A percentile compares a stretch with the other conserved stretches of the same genome.
Conservation (phyloP, 345 rosid genomes). For the Populus simonii region DNA sequence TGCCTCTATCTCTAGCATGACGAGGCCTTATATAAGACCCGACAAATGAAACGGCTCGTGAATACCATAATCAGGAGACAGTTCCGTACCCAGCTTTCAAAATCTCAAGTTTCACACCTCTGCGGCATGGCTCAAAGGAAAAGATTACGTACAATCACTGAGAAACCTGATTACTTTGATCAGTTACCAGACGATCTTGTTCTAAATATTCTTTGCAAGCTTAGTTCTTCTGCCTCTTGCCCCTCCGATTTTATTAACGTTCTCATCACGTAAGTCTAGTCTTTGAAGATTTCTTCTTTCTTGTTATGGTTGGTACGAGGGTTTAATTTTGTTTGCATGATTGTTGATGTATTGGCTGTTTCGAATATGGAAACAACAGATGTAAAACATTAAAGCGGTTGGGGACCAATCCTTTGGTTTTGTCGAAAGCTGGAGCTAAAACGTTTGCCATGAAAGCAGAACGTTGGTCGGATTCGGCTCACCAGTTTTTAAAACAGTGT, state of each 20-base stretch:
- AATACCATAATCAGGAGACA: background rate
- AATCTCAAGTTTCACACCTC: background rate
- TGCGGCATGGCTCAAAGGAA: slow-evolving; percentile 28
- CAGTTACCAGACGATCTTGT: slow-evolving; percentile 58
- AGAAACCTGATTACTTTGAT: slow-evolving; percentile 38
- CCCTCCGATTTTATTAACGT: slow-evolving; percentile 52
- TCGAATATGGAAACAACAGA: slow-evolving; percentile 20
- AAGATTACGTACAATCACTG: slow-evolving; percentile 5
- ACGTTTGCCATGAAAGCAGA: slow-evolving; percentile 41
- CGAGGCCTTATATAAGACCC: background rate
- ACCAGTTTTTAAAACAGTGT: slow-evolving; percentile 50
- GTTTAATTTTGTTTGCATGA: background rate
- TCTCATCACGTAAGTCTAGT: slow-evolving; percentile 42
- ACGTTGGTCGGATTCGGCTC: slow-evolving; percentile 58
- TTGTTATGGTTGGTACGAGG: background rate
- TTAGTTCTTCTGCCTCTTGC: slow-evolving; percentile 50
- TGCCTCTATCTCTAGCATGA: background rate
- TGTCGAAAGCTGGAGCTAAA: slow-evolving; percentile 41
- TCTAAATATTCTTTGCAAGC: slow-evolving; percentile 47
- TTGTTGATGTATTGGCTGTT: background rate
- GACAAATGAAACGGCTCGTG: background rate
- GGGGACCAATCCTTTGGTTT: slow-evolving; percentile 40
- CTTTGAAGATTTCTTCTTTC: background rate
- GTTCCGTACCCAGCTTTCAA: background rate
- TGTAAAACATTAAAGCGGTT: slow-evolving; percentile 47